These are phyloP conservation scores for Suzukiozyma palmioleophila DNA, from an alignment of 1,139 yeast genomes.

Conservation along the genomic window DNA sequence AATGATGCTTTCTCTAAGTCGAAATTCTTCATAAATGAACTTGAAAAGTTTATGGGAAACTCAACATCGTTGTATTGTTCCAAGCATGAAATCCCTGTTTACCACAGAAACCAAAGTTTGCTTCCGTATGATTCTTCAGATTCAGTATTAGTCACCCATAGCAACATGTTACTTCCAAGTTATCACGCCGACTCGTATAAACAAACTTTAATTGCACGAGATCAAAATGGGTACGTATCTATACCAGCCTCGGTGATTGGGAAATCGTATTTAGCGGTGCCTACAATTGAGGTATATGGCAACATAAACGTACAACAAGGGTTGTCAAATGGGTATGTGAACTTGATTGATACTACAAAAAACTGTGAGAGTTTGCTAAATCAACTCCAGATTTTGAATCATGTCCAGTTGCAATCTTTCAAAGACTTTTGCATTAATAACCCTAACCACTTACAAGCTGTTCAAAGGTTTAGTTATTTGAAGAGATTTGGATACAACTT, in stretches of 20 bases:
- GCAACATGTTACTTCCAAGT: conserved; percentile 33
- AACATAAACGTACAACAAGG: conserved; percentile 21
- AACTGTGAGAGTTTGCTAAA: conserved; percentile 27
- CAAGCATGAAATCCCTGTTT: conserved; percentile 24
- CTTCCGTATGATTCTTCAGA: conserved; percentile 8
- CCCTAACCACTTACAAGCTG: conserved; percentile 3
- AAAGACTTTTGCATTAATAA: background rate
- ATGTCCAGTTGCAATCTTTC: conserved; percentile 14
- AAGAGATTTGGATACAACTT: conserved; percentile 33
- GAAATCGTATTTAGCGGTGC: conserved; percentile 23
- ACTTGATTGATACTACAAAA: conserved; percentile 18
- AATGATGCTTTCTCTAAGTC: conserved; percentile 8
- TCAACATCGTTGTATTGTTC: conserved; percentile 23
- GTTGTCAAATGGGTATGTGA: conserved; percentile 24
- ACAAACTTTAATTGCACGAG: conserved; percentile 36
- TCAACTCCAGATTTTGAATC: conserved; percentile 35
- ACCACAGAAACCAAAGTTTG: conserved; percentile 18
- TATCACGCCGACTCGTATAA: conserved; percentile 30
- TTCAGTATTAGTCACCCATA: conserved; percentile 31
- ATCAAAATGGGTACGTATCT: conserved; percentile 32
- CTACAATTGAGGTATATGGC: conserved; percentile 9
- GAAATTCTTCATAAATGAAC: conserved; percentile 23
- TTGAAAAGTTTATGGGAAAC: conserved; percentile 22
- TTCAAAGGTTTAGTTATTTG: conserved; percentile 20
- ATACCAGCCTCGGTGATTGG: conserved; percentile 31